Percentiles rank a stretch among this genome's conserved stretches.
phyloP scores from a whole-genome alignment of 2,329 filamentous ascomycete genomes.

The Trichoderma breve region DNA sequence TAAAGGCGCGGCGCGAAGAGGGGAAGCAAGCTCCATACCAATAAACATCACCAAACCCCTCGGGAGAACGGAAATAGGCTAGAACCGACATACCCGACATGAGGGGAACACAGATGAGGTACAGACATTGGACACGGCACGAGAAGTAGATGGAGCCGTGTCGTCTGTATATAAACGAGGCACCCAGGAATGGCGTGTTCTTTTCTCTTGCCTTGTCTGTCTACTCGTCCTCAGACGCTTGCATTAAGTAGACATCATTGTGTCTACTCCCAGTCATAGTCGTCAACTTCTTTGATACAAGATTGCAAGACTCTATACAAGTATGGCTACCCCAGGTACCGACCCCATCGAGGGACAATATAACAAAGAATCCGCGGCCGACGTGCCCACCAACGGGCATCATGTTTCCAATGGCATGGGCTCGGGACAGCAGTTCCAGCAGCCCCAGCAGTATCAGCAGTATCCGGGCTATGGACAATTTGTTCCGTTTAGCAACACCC shows the following conservation, averaged over 20 bases:
- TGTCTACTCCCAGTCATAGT: not conserved
- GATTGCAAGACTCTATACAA: not conserved
- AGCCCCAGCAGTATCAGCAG: not conserved
- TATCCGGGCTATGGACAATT: constrained; percentile 1
- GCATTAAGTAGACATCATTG: not conserved
- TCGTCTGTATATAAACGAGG: constrained; percentile 8
- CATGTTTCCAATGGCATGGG: not conserved
- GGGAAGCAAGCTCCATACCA: not conserved
- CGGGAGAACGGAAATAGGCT: constrained; percentile 15
- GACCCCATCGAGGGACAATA: constrained; percentile 14
- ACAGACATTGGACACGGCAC: not conserved
- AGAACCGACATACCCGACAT: not conserved
- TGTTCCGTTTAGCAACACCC: not conserved
- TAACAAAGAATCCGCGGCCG: not conserved
- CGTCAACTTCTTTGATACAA: not conserved
- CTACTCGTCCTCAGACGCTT: not conserved
- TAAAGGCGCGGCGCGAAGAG: not conserved
- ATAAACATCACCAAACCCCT: not conserved
- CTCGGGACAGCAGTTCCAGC: not conserved
- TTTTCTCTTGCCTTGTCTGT: not conserved
- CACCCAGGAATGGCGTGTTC: not conserved
- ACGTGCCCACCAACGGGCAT: constrained; percentile 12
- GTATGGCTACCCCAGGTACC: constrained; percentile 18
- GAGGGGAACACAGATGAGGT: not conserved
- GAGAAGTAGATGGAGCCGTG: not conserved